Evolutionary conservation across 306 rosid species (phyloP).

Genomic region (Quercus parvula): DNA sequence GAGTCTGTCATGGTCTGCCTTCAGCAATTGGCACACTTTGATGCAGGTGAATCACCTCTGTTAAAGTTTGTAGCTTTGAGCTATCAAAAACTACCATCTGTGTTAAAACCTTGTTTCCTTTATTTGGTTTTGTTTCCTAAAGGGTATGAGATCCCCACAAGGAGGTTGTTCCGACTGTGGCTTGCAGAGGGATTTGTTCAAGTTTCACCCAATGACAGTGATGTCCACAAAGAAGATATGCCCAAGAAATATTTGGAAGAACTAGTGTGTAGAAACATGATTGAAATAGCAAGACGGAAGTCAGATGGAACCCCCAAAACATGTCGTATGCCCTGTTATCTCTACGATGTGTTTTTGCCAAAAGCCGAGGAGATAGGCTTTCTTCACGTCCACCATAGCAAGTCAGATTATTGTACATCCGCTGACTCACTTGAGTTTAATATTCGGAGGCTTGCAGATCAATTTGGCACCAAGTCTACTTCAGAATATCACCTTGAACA

Average conservation of each 20-base stretch:
- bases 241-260: neutral
- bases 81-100: neutral
- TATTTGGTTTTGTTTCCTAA: slow-evolving; percentile 12
- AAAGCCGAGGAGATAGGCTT: neutral
- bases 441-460: slow-evolving; percentile 13
- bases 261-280: neutral
- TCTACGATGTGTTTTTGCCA: neutral
- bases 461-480: neutral
- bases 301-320: slow-evolving; percentile 11
- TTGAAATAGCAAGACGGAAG: neutral
- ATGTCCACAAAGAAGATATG: neutral
- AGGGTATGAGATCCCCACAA: slow-evolving; percentile 1
- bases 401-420: neutral
- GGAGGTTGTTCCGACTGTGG: slow-evolving; percentile 15
- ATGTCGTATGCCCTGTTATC: neutral
- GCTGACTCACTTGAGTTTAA: neutral
- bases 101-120: neutral
- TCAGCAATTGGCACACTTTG: neutral
- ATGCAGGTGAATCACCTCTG: neutral
- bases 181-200: slow-evolving; percentile 13
- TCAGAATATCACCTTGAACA: neutral
- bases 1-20: neutral
- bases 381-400: neutral
- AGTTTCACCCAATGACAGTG: neutral
- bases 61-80: neutral